phyloP scores from a whole-genome alignment of 169 alveolate genomes.

The Plasmodium ovale region DNA sequence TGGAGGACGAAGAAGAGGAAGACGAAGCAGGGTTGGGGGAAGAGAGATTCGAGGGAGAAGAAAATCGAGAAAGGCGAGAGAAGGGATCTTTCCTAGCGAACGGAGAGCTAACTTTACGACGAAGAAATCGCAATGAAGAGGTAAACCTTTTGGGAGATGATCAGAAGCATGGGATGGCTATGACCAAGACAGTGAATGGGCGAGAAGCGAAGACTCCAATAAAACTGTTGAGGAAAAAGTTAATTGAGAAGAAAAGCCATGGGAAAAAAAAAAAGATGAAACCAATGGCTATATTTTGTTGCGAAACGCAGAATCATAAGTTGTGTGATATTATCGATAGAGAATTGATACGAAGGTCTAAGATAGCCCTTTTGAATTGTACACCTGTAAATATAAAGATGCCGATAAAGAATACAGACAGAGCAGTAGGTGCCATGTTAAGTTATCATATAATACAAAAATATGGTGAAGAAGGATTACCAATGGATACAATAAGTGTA shows the following conservation, averaged over 20 bases:
- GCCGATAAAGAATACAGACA: conserved; percentile 80
- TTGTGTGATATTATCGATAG: conserved; percentile 73
- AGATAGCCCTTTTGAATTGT: conserved; percentile 50
- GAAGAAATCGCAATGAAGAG: conserved; percentile 3
- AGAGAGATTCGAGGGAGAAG: conserved; percentile 6
- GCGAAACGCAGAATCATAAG: conserved; percentile 77
- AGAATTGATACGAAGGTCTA: conserved; percentile 74
- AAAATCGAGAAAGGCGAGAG: background rate
- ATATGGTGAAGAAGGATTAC: conserved; percentile 75
- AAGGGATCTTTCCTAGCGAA: no score
- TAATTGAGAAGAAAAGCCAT: conserved; percentile 63
- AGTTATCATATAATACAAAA: conserved; percentile 78
- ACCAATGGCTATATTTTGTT: conserved; percentile 73
- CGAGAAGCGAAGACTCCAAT: conserved; percentile 24
- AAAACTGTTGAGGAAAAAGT: conserved; percentile 1
- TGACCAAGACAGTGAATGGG: conserved; percentile 9
- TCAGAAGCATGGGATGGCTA: background rate
- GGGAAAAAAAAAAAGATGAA: conserved; percentile 37
- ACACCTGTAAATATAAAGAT: conserved; percentile 74
- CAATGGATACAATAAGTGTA: conserved; percentile 76
- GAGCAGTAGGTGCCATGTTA: conserved; percentile 87
- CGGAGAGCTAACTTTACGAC: no score
- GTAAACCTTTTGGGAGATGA: background rate
- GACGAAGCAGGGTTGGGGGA: conserved; percentile 1
- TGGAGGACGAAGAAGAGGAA: background rate